Base-by-base conservation (phyloP, 495 filamentous ascomycete species). In the Neurospora cerealis region DNA sequence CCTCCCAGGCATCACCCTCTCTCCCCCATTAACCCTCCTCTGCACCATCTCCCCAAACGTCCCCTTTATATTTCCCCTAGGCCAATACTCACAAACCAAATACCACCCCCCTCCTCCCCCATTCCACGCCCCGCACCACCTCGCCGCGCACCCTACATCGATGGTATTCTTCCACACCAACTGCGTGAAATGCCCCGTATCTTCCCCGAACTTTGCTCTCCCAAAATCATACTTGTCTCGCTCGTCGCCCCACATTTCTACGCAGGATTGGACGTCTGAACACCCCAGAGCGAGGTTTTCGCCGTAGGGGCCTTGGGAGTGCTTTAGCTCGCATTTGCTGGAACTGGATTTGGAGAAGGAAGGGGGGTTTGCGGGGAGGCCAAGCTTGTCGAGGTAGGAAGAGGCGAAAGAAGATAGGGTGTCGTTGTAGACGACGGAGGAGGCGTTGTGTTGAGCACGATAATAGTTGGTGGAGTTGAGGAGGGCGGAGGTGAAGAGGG, bases 101-200 rank as follows among this genome's bases (percentile, higher is more conserved):
- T 88, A 93, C 91, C 90, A 94, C 8, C 91, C 90, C 2, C 54
- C 54, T 2, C 0, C 0, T 0, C 54, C 54, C 15, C 2, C 6
- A 36, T 46, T 71, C 60, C 76, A 72, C 46, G 82, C 83, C 28
- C 83, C 86, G 73, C 93, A 95, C 73, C 89, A 79, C 72, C 84
- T 80, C 60, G 86, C 81, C 42, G 87, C 91, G 79, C 93, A 96
- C 9, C 93, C 93, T 0, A 94, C 88, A 62, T 85, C 81, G 24
- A 81, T 90, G 11, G 92, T 94, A 41, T 84, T 83, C 80, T 87
- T 89, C 93, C 93, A 96, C 2, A 95, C 92, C 60, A 96, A 79
- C 84, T 95, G 93, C 36, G 93, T 93, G 80, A 93, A 96, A 81
- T 96, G 93, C 0, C 93, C 93, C n/a, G 93, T 94, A 21, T 81